Percentiles rank a stretch among this genome's conserved stretches.
phyloP scores from a whole-genome alignment of 306 rosid species.

The Aeschynomene evenia region DNA sequence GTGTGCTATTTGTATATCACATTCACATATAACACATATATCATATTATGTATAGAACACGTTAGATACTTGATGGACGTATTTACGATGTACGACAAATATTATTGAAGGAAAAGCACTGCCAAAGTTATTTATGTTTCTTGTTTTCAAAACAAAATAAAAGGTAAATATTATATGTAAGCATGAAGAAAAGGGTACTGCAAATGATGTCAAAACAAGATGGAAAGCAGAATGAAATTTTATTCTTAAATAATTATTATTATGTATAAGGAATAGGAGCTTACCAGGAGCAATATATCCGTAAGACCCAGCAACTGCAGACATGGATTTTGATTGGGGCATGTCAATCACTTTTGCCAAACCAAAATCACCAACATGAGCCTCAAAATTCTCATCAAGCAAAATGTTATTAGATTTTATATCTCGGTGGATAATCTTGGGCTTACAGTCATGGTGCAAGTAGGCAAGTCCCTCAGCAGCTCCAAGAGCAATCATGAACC shows the following conservation, averaged over 20 bases:
- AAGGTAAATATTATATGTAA: neutral
- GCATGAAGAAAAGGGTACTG: neutral
- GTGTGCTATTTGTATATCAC: no score
- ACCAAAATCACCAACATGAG: conserved; percentile 99
- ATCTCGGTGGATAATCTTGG: conserved; percentile 91
- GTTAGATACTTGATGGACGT: no score
- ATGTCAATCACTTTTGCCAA: conserved; percentile 96
- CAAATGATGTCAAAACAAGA: conserved; percentile 1
- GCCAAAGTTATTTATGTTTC: no score
- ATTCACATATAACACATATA: no score
- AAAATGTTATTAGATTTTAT: conserved; percentile 92
- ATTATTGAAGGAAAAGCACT: no score
- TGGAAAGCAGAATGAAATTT: neutral
- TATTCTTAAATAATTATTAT: neutral
- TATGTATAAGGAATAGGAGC: conserved; percentile 20
- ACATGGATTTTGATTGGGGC: conserved; percentile 96
- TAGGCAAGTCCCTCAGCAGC: conserved; percentile 99
- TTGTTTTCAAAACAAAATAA: neutral
- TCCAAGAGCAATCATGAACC: conserved; percentile 88
- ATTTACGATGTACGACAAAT: no score
- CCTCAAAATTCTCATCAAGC: conserved; percentile 81
- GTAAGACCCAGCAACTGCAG: conserved; percentile 98
- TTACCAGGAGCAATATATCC: conserved; percentile 99
- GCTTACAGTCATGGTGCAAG: conserved; percentile 97
- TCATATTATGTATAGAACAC: no score